phyloP scores from a whole-genome alignment of 2,329 filamentous ascomycete genomes.

The Chrysoporthe deuterocubensis region DNA sequence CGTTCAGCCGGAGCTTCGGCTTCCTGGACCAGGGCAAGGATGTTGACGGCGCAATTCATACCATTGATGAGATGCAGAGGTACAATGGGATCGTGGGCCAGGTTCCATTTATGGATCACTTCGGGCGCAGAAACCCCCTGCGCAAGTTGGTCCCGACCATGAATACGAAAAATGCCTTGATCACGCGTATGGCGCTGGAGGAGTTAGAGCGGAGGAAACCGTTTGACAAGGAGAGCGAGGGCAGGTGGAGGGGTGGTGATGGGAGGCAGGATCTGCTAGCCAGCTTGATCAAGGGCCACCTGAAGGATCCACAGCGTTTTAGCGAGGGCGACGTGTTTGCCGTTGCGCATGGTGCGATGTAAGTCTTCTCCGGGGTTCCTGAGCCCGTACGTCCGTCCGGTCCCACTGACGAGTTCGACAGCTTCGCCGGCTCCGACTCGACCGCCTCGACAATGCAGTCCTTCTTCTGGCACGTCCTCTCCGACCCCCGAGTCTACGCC shows the following conservation, averaged over 20 bases:
- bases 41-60: slow-evolving; percentile 55
- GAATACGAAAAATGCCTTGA: slow-evolving; percentile 49
- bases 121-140: slow-evolving; percentile 55
- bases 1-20: slow-evolving; percentile 56
- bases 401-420: slow-evolving; percentile 33
- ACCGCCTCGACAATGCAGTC: slow-evolving; percentile 64
- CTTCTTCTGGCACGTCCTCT: slow-evolving; percentile 56
- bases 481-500: slow-evolving; percentile 46
- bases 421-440: slow-evolving; percentile 64
- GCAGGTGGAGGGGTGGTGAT: slow-evolving; percentile 44
- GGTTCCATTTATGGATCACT: slow-evolving; percentile 52
- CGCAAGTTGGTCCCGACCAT: slow-evolving; percentile 49
- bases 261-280: slow-evolving; percentile 55
- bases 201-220: slow-evolving; percentile 52
- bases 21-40: slow-evolving; percentile 55
- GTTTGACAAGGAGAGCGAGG: slow-evolving; percentile 51
- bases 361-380: slow-evolving; percentile 33
- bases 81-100: slow-evolving; percentile 59
- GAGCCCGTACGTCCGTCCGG: neutral
- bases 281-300: slow-evolving; percentile 55
- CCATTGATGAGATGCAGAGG: slow-evolving; percentile 55
- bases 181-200: slow-evolving; percentile 56
- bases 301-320: slow-evolving; percentile 53
- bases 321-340: slow-evolving; percentile 59
- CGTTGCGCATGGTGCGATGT: slow-evolving; percentile 61